Evolutionary conservation across 2,329 filamentous ascomycete species (phyloP).

Genomic region (Ophiocordyceps sinensis): DNA sequence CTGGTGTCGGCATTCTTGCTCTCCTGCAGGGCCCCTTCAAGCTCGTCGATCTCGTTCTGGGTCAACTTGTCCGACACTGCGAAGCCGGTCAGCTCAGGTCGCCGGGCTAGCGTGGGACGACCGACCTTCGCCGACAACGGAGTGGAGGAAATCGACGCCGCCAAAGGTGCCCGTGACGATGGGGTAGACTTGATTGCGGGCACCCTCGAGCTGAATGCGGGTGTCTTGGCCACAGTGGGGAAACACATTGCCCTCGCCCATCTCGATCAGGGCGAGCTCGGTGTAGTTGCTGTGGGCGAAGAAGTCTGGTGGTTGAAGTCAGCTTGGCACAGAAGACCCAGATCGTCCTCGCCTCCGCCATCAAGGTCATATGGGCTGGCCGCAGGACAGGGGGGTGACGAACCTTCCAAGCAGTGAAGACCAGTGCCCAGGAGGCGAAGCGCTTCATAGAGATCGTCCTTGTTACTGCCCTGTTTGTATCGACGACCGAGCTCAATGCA

Average conservation of each 20-base stretch:
- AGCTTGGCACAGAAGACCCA: neutral
- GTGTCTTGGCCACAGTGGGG: conserved; percentile 72
- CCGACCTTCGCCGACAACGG: conserved; percentile 55
- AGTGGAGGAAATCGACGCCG: conserved; percentile 87
- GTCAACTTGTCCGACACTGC: conserved; percentile 73
- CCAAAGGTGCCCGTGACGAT: conserved; percentile 86
- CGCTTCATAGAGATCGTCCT: conserved; percentile 72
- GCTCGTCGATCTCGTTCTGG: conserved; percentile 78
- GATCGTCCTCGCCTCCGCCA: neutral
- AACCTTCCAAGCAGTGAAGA: conserved; percentile 73
- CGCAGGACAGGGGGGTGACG: conserved; percentile 4
- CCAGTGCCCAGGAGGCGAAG: conserved; percentile 77
- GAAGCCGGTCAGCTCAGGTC: neutral
- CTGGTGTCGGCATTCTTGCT: conserved; percentile 52
- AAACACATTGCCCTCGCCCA: conserved; percentile 70
- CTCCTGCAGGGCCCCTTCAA: conserved; percentile 67
- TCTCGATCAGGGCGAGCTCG: conserved; percentile 74
- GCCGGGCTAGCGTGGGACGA: neutral
- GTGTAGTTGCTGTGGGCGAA: conserved; percentile 89
- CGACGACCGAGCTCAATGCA: conserved; percentile 69
- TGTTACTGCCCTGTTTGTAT: conserved; percentile 43
- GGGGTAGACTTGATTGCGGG: conserved; percentile 55
- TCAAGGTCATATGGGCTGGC: too few relatives aligned
- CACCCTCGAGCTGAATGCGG: conserved; percentile 54
- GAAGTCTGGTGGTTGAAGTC: conserved; percentile 42